Conservation (phyloP, 2,329 filamentous ascomycete species). For the Westerdykella sp. region DNA sequence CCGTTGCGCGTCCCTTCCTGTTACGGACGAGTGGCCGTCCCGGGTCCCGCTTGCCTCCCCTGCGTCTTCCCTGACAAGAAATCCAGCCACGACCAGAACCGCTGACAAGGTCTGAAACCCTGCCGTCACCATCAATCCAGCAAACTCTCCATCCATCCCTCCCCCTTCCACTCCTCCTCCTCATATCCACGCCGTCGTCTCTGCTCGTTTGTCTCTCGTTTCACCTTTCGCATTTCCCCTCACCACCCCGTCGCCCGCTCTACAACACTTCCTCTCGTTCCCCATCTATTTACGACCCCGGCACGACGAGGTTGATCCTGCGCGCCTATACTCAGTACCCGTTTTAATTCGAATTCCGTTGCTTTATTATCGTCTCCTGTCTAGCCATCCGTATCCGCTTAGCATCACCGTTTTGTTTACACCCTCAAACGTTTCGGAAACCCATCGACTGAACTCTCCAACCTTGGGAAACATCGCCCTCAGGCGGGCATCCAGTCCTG, state of each 20-base stretch:
- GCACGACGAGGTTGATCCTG: constrained; percentile 35
- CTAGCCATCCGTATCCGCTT: background rate
- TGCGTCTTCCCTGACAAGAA: constrained; percentile 1
- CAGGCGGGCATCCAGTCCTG: constrained; percentile 20
- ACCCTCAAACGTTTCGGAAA: constrained; percentile 2
- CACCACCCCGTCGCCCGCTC: constrained; percentile 10
- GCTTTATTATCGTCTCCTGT: background rate
- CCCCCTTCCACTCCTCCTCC: constrained; percentile 13
- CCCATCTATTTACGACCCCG: constrained; percentile 8
- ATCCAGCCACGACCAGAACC: background rate
- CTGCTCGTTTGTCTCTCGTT: constrained; percentile 28
- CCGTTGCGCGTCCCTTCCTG: constrained; percentile 6
- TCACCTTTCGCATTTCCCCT: constrained; percentile 21
- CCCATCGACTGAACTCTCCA: constrained; percentile 1
- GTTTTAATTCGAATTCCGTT: background rate
- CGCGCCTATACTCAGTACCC: constrained; percentile 9
- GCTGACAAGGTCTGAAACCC: constrained; percentile 17
- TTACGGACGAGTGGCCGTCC: constrained; percentile 3
- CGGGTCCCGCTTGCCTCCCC: background rate
- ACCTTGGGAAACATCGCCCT: constrained; percentile 17
- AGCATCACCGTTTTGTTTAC: constrained; percentile 1
- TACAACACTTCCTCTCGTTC: constrained; percentile 3
- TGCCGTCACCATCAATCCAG: constrained; percentile 10
- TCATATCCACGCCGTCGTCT: constrained; percentile 13
- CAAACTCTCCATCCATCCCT: constrained; percentile 7